Conservation (phyloP, 2,329 filamentous ascomycete species). For the Lomentospora prolificans region DNA sequence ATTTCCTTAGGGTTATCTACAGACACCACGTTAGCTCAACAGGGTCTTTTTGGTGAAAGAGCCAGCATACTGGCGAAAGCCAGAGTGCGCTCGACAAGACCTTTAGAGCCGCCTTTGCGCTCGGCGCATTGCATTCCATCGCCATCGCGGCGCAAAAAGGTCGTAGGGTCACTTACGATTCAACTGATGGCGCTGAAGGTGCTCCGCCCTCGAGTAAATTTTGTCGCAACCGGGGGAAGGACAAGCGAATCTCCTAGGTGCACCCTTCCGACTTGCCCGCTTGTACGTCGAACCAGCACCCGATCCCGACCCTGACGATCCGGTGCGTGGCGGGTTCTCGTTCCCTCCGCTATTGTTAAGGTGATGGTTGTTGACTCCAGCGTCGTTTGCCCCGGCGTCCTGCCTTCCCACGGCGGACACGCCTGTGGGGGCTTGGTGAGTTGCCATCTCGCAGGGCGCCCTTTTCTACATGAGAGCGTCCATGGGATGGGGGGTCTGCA, state of each 20-base stretch:
- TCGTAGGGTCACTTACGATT: slow-evolving; percentile 62
- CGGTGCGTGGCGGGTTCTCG: background rate
- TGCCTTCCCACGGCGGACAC: background rate
- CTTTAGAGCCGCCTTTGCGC: no score
- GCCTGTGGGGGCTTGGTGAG: slow-evolving; percentile 4
- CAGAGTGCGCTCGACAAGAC: no score
- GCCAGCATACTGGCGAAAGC: no score
- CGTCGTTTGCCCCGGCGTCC: background rate
- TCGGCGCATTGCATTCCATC: no score
- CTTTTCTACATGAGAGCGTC: background rate
- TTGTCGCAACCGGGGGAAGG: slow-evolving; percentile 65
- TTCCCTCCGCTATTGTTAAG: background rate
- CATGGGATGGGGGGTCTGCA: background rate
- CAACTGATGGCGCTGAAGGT: slow-evolving; percentile 71
- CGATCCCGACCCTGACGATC: background rate
- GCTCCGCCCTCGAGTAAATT: slow-evolving; percentile 70
- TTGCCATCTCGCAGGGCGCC: background rate
- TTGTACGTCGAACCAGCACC: slow-evolving; percentile 29
- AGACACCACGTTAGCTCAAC: slow-evolving; percentile 4
- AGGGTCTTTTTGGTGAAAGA: background rate
- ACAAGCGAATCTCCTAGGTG: slow-evolving; percentile 48
- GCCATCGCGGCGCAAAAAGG: background rate
- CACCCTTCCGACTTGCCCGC: slow-evolving; percentile 41
- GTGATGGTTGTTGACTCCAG: background rate
- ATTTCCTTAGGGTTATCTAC: slow-evolving; percentile 72